Evolutionary conservation across 768 basidiomycete genomes (phyloP), one percentile per base, ranked within the genome.

Genomic region (Clitopilus hobsonii): DNA sequence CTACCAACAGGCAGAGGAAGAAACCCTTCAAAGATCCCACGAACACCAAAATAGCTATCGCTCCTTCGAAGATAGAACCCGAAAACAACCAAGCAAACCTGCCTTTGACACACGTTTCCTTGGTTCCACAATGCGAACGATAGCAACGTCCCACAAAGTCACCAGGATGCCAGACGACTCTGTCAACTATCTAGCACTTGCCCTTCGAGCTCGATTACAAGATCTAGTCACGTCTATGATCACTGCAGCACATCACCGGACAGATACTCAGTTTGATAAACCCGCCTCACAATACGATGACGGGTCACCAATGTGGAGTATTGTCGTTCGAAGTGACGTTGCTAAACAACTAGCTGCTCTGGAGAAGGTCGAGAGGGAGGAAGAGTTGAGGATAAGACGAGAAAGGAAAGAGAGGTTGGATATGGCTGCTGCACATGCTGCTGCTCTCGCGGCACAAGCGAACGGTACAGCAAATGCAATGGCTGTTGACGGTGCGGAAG

Each of bases 361-460:
- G 25, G 93, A 96, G 69, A 83, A 81, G 57, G 78, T 79, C 6
- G 92, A 95, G 63, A 73, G 90, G 48, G 94, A 94, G 61, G 94
- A 96, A 52, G 93, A 96, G 70, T 79, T 81, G 66, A 77, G 76
- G 56, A 71, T 88, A 47, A 76, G 92, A 41, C 71, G 87, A 52
- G 91, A 94, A 68, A 73, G 93, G 47, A 92, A 88, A 65, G 87
- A 91, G 63, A 78, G 91, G 14, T 79, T 78, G 7, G 89, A 91
- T 30, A 75, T 85, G 63, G 82, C 85, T 0, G 85, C 87, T 5
- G 86, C 86, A 0, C 86, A 88, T 57, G 79, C 85, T 1, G 84
- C 83, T 6, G 82, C 81, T 13, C 69, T 83, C 51, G 80, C 83
- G 2, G 83, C 81, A 2, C 84, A 88, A 56, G 76, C 77, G 0